A percentile compares a stretch with the other conserved stretches of the same genome.
phyloP scores from a whole-genome alignment of 1,284 basidiomycete species.

The Mycena citricolor region DNA sequence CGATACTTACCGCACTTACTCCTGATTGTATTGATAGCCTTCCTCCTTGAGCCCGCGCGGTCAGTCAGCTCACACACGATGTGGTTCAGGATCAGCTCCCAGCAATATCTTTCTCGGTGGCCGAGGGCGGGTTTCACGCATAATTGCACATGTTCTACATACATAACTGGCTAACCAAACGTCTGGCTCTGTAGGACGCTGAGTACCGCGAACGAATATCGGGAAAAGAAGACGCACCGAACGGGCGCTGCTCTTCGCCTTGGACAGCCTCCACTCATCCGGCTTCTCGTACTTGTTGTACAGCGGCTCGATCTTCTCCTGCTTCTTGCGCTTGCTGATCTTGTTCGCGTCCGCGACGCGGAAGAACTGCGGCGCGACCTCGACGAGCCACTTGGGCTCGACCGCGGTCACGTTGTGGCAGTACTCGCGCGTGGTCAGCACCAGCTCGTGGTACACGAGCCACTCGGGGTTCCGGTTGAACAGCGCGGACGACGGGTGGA shows the following conservation, averaged over 20 bases:
- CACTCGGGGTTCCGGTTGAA: slow-evolving; percentile 88
- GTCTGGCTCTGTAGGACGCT: too few species aligned
- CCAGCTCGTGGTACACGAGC: slow-evolving; percentile 63
- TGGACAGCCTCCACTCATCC: slow-evolving; percentile 88
- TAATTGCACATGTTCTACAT: too few species aligned
- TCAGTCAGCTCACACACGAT: too few species aligned
- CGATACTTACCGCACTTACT: too few species aligned
- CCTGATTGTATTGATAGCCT: too few species aligned
- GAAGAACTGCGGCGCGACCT: slow-evolving; percentile 98
- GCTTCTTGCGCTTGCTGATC: slow-evolving; percentile 95
- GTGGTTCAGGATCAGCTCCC: too few species aligned
- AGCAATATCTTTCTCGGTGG: too few species aligned
- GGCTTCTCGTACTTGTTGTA: slow-evolving; percentile 89
- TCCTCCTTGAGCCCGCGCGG: too few species aligned
- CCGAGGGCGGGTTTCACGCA: too few species aligned
- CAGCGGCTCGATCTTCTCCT: slow-evolving; percentile 96
- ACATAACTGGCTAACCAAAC: too few species aligned
- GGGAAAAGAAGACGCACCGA: slow-evolving; percentile 56
- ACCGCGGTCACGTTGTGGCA: slow-evolving; percentile 96
- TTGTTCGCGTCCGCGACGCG: slow-evolving; percentile 94
- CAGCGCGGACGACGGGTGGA: slow-evolving; percentile 95
- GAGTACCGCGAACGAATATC: too few species aligned
- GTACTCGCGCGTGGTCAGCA: slow-evolving; percentile 79
- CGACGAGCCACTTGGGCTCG: slow-evolving; percentile 98
- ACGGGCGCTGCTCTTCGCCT: slow-evolving; percentile 83